phyloP scores from a whole-genome alignment of 257 asterid genomes.

The Dorcoceras hygrometricum region DNA sequence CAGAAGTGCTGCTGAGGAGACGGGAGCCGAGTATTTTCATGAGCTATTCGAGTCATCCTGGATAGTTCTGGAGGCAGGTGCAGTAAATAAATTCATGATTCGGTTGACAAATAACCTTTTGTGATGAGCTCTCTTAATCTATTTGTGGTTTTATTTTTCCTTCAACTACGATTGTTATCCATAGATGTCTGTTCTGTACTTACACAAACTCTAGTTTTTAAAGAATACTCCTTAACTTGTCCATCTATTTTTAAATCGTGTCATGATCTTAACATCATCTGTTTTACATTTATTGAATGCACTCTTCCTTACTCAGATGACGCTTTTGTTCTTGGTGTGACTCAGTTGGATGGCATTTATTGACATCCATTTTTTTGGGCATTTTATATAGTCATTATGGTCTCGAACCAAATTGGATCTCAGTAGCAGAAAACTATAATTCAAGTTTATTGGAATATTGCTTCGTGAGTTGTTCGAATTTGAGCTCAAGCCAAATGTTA shows the following conservation, averaged over 20 bases:
- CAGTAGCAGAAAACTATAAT: no score
- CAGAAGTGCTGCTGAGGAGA: constrained; percentile 87
- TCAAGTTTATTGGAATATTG: no score
- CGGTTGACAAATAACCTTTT: constrained; percentile 80
- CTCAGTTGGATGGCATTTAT: background rate
- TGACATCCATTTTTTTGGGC: background rate
- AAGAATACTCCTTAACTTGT: constrained; percentile 25
- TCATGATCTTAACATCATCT: background rate
- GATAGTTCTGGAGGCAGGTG: constrained; percentile 81
- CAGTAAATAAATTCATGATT: constrained; percentile 92
- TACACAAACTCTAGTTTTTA: constrained; percentile 19
- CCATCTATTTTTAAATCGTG: constrained; percentile 22
- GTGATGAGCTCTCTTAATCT: constrained; percentile 32
- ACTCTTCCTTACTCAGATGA: background rate
- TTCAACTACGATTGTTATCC: constrained; percentile 32
- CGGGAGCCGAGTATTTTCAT: constrained; percentile 89
- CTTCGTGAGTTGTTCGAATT: background rate
- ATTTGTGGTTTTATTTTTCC: constrained; percentile 20
- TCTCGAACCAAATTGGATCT: no score
- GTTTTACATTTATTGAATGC: background rate
- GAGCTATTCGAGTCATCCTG: constrained; percentile 96
- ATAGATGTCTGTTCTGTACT: constrained; percentile 27
- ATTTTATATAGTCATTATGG: background rate
- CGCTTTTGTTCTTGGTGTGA: background rate
- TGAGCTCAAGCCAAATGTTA: background rate